Evolutionary conservation across 1,139 yeast species (phyloP).

Genomic region (Hyphopichia burtonii): DNA sequence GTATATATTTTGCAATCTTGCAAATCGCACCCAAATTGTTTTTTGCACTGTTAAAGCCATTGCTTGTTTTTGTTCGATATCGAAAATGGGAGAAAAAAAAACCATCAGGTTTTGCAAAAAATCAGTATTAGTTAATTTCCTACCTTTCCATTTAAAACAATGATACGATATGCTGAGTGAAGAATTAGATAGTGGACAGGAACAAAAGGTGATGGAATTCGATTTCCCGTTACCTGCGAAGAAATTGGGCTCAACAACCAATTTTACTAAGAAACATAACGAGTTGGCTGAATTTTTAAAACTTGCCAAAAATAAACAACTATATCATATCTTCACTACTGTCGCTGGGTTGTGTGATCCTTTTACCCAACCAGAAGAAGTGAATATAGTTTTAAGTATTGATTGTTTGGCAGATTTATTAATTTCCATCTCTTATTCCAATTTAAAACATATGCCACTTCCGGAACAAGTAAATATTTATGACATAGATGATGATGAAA

Average conservation of each 20-base stretch:
- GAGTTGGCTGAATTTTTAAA: constrained; percentile 11
- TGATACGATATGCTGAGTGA: constrained; percentile 21
- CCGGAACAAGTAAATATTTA: not conserved
- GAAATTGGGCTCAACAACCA: constrained; percentile 10
- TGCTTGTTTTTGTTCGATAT: not conserved
- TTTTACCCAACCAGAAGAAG: constrained; percentile 66
- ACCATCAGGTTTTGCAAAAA: not conserved
- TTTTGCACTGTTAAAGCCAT: not conserved
- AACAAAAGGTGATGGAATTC: constrained; percentile 21
- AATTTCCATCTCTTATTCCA: constrained; percentile 37
- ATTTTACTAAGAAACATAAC: not conserved
- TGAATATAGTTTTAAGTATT: constrained; percentile 49
- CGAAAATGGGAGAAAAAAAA: not conserved
- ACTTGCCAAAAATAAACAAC: constrained; percentile 16
- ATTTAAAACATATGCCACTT: constrained; percentile 2
- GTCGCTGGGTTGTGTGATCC: constrained; percentile 59
- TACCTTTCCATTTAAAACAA: constrained; percentile 4
- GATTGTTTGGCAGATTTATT: constrained; percentile 53
- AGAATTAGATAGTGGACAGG: constrained; percentile 21
- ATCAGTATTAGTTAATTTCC: not conserved
- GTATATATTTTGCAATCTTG: not conserved
- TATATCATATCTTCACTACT: constrained; percentile 22
- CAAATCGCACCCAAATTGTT: not conserved
- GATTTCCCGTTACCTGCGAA: constrained; percentile 24
- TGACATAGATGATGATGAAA: not conserved